These are phyloP conservation scores for Xanthoconium stramineum DNA, from an alignment of 768 basidiomycete species.

Conservation along the genomic window DNA sequence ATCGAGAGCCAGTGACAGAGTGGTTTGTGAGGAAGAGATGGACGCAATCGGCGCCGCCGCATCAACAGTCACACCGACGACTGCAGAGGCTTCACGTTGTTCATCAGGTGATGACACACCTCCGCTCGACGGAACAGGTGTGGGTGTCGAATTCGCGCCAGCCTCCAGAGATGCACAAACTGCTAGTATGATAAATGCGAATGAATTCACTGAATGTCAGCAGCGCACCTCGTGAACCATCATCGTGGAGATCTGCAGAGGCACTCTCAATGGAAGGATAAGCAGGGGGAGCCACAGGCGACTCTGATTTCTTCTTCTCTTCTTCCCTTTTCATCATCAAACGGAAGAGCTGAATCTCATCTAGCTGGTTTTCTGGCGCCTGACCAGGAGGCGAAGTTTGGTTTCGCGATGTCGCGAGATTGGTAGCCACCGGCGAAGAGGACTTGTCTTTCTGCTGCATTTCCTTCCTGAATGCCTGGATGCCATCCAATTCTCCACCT, in stretches of 20 bases:
- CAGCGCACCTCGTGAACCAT: conserved; percentile 20
- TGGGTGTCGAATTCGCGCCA: conserved; percentile 1
- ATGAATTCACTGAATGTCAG: neutral
- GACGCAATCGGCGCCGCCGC: conserved; percentile 8
- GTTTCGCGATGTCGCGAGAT: conserved; percentile 15
- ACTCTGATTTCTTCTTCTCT: conserved; percentile 40
- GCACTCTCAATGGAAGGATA: conserved; percentile 10
- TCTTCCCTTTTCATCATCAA: conserved; percentile 80
- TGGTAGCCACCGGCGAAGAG: conserved; percentile 13
- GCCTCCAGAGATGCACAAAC: conserved; percentile 7
- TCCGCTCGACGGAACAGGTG: conserved; percentile 6
- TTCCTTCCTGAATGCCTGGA: conserved; percentile 85
- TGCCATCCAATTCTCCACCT: conserved; percentile 74
- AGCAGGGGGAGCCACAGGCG: conserved; percentile 1
- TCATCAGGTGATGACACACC: conserved; percentile 15
- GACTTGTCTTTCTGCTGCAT: conserved; percentile 75
- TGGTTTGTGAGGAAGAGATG: conserved; percentile 11
- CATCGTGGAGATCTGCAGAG: conserved; percentile 7
- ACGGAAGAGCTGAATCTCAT: conserved; percentile 84
- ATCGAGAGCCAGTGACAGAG: neutral
- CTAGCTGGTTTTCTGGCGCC: conserved; percentile 44
- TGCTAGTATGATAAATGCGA: conserved; percentile 14
- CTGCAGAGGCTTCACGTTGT: conserved; percentile 4
- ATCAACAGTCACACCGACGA: conserved; percentile 1
- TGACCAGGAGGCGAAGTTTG: conserved; percentile 18